phyloP scores from a whole-genome alignment of 2,329 filamentous ascomycete species.

The Sporothrix mexicana region DNA sequence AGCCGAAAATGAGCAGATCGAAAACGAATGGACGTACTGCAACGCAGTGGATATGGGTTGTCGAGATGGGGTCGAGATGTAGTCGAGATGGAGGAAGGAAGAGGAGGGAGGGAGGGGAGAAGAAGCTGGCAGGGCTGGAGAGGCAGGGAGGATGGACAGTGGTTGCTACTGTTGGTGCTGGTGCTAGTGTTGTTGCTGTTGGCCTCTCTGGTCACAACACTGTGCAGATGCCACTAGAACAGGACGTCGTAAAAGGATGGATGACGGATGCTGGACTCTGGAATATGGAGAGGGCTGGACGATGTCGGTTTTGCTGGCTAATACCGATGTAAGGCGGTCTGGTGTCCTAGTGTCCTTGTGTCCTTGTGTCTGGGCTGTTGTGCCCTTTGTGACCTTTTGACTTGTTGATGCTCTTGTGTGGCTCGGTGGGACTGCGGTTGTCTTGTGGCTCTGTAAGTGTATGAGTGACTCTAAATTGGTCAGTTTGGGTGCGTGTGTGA shows the following conservation, averaged over 20 bases:
- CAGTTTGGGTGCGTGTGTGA: neutral
- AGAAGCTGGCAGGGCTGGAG: constrained; percentile 6
- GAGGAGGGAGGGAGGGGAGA: neutral
- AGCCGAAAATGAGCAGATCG: neutral
- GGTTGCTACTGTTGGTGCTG: neutral
- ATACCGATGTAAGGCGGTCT: constrained; percentile 30
- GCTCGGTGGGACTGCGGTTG: neutral
- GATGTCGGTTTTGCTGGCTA: constrained; percentile 28
- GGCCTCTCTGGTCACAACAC: no score
- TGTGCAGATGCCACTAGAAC: no score
- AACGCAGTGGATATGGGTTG: neutral
- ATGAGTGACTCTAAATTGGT: neutral
- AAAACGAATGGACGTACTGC: neutral
- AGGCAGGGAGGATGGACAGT: no score
- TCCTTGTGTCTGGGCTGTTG: neutral
- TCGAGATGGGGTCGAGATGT: neutral
- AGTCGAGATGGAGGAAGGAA: no score
- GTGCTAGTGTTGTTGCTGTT: neutral
- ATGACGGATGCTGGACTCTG: neutral
- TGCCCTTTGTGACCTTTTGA: neutral
- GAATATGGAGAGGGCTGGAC: constrained; percentile 21
- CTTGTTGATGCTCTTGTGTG: neutral
- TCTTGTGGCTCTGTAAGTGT: constrained; percentile 24
- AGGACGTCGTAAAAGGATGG: neutral
- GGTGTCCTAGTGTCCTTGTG: neutral